phyloP scores from a whole-genome alignment of 441 rosid genomes.

The Monsonia emarginata region DNA sequence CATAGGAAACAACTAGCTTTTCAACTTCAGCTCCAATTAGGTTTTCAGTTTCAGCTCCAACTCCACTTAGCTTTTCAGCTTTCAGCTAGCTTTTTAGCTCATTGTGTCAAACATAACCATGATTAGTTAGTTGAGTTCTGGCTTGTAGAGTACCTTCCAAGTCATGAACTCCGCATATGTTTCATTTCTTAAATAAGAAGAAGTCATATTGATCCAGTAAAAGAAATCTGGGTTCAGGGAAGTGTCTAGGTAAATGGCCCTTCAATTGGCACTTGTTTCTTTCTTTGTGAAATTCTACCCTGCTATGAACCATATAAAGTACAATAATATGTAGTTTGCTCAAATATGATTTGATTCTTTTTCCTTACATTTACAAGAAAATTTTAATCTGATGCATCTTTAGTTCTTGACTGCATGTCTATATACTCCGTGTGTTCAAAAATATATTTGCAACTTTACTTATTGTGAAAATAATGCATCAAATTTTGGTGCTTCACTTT shows the following conservation, averaged over 20 bases:
- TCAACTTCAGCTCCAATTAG: too few species aligned
- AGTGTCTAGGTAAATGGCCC: background rate
- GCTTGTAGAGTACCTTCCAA: background rate
- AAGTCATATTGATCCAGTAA: background rate
- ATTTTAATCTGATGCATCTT: background rate
- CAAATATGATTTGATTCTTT: background rate
- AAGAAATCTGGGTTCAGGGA: background rate
- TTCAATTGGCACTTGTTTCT: background rate
- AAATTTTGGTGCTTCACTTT: background rate
- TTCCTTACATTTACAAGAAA: background rate
- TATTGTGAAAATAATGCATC: background rate
- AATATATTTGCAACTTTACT: background rate
- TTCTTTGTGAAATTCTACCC: constrained; percentile 7
- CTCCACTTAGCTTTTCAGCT: too few species aligned
- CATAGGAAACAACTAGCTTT: too few species aligned
- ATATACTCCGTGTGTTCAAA: background rate
- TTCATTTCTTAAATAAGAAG: background rate
- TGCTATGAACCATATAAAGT: background rate
- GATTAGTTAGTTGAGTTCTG: background rate
- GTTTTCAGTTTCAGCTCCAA: too few species aligned
- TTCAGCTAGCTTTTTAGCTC: too few species aligned
- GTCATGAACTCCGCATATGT: background rate
- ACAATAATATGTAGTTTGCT: background rate
- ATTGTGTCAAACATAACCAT: too few species aligned
- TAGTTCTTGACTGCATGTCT: background rate